A percentile compares a stretch with the other conserved stretches of the same genome.
These are phyloP conservation scores for Discostella stelligeroides DNA, from an alignment of 108 stramenopile species.

Conservation along the genomic window DNA sequence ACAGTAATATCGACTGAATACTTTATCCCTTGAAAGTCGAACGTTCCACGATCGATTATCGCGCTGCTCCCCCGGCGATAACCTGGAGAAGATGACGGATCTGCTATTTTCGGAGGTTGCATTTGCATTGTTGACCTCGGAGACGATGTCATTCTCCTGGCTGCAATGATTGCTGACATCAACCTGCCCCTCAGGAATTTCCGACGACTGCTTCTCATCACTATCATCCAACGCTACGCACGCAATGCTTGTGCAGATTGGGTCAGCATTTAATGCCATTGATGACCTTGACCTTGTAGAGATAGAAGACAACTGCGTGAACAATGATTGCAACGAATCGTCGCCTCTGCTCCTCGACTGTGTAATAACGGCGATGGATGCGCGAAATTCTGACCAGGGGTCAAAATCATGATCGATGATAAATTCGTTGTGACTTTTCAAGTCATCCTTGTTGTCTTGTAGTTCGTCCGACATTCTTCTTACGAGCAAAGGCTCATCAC, in stretches of 20 bases:
- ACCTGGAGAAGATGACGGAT: conserved; percentile 14
- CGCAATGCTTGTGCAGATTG: neutral
- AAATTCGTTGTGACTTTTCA: conserved; percentile 36
- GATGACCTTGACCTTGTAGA: too few species aligned
- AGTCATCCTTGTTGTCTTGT: conserved; percentile 19
- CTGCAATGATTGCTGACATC: neutral
- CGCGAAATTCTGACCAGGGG: conserved; percentile 28
- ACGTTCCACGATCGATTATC: conserved; percentile 37
- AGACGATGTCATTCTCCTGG: neutral
- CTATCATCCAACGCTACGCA: neutral
- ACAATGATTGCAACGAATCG: conserved; percentile 2
- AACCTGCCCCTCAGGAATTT: neutral
- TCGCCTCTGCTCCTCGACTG: neutral
- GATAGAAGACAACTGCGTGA: neutral
- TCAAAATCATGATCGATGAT: conserved; percentile 44
- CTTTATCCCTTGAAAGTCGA: conserved; percentile 26
- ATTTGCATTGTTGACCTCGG: neutral
- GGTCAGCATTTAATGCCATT: conserved; percentile 2
- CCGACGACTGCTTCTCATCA: neutral
- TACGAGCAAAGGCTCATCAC: neutral
- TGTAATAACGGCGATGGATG: conserved; percentile 11
- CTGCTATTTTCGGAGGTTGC: neutral
- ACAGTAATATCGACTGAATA: conserved; percentile 49
- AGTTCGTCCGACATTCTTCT: neutral
- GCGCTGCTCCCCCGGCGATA: conserved; percentile 31